Evolutionary conservation across 306 rosid species (phyloP).

Genomic region (Pterocarpus macrocarpus): DNA sequence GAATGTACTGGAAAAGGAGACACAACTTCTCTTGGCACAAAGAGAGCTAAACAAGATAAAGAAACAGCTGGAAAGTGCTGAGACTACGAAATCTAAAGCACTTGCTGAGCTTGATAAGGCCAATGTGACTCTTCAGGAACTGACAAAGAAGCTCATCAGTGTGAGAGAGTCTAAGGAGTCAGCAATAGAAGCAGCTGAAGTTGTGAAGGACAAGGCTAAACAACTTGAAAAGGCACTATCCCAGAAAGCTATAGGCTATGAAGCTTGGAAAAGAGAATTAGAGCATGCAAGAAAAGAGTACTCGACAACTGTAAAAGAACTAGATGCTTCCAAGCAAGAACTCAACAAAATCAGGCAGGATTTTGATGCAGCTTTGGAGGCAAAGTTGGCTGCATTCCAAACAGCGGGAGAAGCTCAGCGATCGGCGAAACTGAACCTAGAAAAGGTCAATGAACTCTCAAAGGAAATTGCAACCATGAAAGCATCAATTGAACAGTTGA

Average conservation of each 20-base stretch:
- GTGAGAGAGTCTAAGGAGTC: conserved; percentile 74
- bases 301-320: conserved; percentile 62
- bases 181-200: conserved; percentile 74
- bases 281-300: conserved; percentile 79
- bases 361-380: conserved; percentile 87
- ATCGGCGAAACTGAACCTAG: conserved; percentile 64
- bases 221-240: conserved; percentile 69
- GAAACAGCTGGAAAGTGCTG: conserved; percentile 60
- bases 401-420: conserved; percentile 92
- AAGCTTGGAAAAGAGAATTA: conserved; percentile 77
- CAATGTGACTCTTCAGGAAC: conserved; percentile 65
- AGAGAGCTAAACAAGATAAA: conserved; percentile 73
- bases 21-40: conserved; percentile 79
- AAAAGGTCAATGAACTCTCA: conserved; percentile 65
- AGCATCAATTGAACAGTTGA: conserved; percentile 62
- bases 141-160: conserved; percentile 61
- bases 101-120: conserved; percentile 78
- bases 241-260: conserved; percentile 54
- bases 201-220: conserved; percentile 68
- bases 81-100: conserved; percentile 62
- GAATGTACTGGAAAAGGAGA: conserved; percentile 85
- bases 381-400: conserved; percentile 83
- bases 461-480: conserved; percentile 73
- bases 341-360: conserved; percentile 84
- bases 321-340: conserved; percentile 89